Evolutionary conservation across 208 protist species (phyloP), one percentile per base, ranked within the genome.

Genomic region (Blechomonas ayalai): DNA sequence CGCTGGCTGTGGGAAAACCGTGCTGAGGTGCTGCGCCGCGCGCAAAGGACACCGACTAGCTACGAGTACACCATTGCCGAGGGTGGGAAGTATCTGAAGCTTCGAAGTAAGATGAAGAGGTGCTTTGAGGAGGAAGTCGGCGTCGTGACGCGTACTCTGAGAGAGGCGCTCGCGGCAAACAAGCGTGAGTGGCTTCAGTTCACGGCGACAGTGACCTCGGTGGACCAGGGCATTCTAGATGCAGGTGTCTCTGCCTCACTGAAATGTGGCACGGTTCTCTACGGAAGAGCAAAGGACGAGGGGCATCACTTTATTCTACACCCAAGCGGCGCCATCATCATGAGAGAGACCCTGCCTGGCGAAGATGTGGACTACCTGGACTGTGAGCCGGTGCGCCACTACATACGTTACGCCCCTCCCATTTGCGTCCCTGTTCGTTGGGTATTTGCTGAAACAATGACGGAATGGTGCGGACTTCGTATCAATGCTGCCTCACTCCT

Each of bases 331-430:
- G 37, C 55, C 4, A 53, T 83, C 15, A 67, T 65, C 4, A n/a
- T 51, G 5, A 22, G 52, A 20, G 36, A 44, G 19, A 42, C 45
- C 24, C 50, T 64, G 37, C 24, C 35, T 1, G 37, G 39, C 8
- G 67, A 67, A 42, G 51, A 52, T 22, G 36, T 60, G 7, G 67
- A 63, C 19, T 60, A 73, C 37, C 37, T 71, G n/a, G 32, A 39
- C 10, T 55, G 70, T 23, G 58, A 77, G 31, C 70, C 65, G 4
- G 45, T 82, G 7, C 65, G 50, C 39, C 58, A 62, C 33, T 83
- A 75, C 44, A 63, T 82, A 32, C 65, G 69, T 25, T 77, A 80
- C 54, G 27, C 71, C 5, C 74, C 79, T 1, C 54, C 70, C 22
- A 15, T 65, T 23, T 83, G 71, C 20, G 9, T 86, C 33, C 68